These are phyloP conservation scores for Backusella macrospora DNA, from an alignment of 192 early-diverging fungal genomes.

Conservation along the genomic window DNA sequence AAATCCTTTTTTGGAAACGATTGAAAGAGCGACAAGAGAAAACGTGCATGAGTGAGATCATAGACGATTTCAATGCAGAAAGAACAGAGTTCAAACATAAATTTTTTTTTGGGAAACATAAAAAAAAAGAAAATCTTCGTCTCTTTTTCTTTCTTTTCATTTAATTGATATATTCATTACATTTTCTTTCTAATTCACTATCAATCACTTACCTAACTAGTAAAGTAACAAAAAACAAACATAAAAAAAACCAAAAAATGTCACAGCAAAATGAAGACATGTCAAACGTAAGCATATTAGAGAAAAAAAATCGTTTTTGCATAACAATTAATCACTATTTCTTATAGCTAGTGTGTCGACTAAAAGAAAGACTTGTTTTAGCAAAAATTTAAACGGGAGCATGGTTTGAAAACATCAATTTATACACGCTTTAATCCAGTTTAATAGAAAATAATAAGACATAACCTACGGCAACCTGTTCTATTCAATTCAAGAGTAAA, in stretches of 20 bases:
- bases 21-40: not conserved
- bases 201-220: not conserved
- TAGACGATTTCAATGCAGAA: conserved; percentile 3
- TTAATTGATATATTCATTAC: not conserved
- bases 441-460: not conserved
- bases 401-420: conserved; percentile 27
- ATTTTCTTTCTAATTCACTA: not conserved
- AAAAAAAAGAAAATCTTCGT: too few species aligned
- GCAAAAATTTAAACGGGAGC: conserved; percentile 36
- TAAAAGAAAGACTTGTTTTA: conserved; percentile 30
- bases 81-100: not conserved
- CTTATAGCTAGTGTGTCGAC: conserved; percentile 24
- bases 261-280: not conserved
- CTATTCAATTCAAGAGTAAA: not conserved
- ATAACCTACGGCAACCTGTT: not conserved
- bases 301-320: too few species aligned
- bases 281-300: not conserved
- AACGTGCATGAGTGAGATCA: conserved; percentile 5
- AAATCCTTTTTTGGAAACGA: not conserved
- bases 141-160: not conserved
- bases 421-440: conserved; percentile 14
- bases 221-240: not conserved
- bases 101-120: not conserved
- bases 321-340: too few species aligned
- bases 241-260: too few species aligned